Conservation (phyloP, 2,329 filamentous ascomycete genomes). For the Dactylellina leptospora region DNA sequence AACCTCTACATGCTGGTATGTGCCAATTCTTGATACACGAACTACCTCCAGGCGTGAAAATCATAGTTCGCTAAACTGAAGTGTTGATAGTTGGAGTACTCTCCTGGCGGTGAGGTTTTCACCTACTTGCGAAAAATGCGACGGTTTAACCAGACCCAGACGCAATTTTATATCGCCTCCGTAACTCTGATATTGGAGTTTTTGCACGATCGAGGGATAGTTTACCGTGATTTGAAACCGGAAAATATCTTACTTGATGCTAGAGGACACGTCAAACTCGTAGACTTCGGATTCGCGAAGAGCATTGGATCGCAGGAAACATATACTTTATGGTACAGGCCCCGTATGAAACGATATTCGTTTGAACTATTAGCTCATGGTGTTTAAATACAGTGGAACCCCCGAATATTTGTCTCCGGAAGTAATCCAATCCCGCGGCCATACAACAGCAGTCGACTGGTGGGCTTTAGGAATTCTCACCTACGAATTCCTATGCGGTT, state of each 20-base stretch:
- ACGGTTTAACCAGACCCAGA: slow-evolving; percentile 79
- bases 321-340: slow-evolving; percentile 77
- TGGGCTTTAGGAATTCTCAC: slow-evolving; percentile 86
- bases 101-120: slow-evolving; percentile 76
- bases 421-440: slow-evolving; percentile 83
- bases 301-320: slow-evolving; percentile 76
- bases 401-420: slow-evolving; percentile 85
- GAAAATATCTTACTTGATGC: slow-evolving; percentile 82
- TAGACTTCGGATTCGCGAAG: slow-evolving; percentile 88
- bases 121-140: slow-evolving; percentile 80
- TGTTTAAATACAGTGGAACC: slow-evolving; percentile 66
- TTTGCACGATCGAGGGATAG: slow-evolving; percentile 78
- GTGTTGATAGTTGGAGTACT: slow-evolving; percentile 56
- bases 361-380: neutral
- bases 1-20: slow-evolving; percentile 78
- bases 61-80: neutral
- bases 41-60: neutral
- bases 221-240: slow-evolving; percentile 82
- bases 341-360: too few relatives aligned
- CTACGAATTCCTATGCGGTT: slow-evolving; percentile 84
- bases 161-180: slow-evolving; percentile 83
- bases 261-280: slow-evolving; percentile 76
- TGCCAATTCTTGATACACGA: slow-evolving; percentile 13
- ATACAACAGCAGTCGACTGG: slow-evolving; percentile 81
- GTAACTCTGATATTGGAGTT: slow-evolving; percentile 84